Evolutionary conservation across 1,284 basidiomycete genomes (phyloP), one percentile per base, ranked within the genome.

Genomic region (Neolentinus lepideus): DNA sequence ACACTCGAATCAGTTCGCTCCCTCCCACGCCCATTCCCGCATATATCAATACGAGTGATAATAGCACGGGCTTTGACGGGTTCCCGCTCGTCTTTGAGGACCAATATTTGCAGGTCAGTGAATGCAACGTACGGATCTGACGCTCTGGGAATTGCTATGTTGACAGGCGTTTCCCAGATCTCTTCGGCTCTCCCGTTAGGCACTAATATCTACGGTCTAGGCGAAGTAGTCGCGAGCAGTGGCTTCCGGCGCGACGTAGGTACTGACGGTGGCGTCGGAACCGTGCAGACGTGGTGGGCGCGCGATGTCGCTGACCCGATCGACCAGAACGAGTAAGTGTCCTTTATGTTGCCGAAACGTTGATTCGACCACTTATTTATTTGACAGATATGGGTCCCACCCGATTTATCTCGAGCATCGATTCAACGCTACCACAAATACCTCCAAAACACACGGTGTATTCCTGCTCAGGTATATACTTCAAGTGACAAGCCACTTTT

Each of bases 61-160:
- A 74, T 29, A 75, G 71, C 12, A 83, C 80, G 1, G 74, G 75
- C 2, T 71, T 86, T 14, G 73, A 81, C 54, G 79, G 74, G 0
- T 85, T 87, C 59, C 77, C 80, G 4, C 74, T 90, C 2, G 78
- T 91, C n/a, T 90, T 92, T 61, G 88, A 91, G 64, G 83, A 91
- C 61, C 81, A 83, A 59, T 87, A 85, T 61, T 69, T 87, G 38
- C 79, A 82, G 70, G 69, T 78, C 26, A 25, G 25, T 24, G 6
- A 25, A 26, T 51, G 10, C 12, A 35, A 36, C n/a, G 9, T 10
- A 53, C 36, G 12, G n/a, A 16, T 19, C 25, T 19, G 45, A 36
- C 2, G 12, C n/a, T n/a, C n/a, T n/a, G n/a, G n/a, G n/a, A n/a
- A n/a, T n/a, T n/a, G n/a, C n/a, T n/a, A n/a, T n/a, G n/a, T n/a